These are phyloP conservation scores for Urochloa ruziziensis DNA, from an alignment of 176 grass and related monocot species.

Conservation along the genomic window DNA sequence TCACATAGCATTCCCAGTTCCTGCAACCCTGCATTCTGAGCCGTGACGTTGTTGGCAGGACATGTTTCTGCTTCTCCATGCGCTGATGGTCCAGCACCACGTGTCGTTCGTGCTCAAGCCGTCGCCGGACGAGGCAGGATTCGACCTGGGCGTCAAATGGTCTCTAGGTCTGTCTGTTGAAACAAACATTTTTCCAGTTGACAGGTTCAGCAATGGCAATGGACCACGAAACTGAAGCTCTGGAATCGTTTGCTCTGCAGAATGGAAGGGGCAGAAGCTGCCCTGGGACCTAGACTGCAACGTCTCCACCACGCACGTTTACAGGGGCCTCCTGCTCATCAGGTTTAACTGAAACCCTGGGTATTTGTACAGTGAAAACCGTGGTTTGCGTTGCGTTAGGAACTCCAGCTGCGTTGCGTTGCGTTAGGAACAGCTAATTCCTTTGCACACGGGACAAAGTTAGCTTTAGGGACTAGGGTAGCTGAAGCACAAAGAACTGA, in stretches of 20 bases:
- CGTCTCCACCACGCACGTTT: conserved; percentile 50
- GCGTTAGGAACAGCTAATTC: too few relatives aligned
- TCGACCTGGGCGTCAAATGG: conserved; percentile 68
- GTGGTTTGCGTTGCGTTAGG: too few relatives aligned
- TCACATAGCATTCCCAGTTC: too few relatives aligned
- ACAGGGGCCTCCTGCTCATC: conserved; percentile 52
- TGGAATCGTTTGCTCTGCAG: conserved; percentile 34
- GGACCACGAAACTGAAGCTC: background rate
- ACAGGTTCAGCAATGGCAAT: background rate
- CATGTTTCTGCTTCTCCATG: conserved; percentile 36
- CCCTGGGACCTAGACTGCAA: conserved; percentile 59
- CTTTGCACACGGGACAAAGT: background rate
- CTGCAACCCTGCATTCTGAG: background rate
- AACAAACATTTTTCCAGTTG: background rate
- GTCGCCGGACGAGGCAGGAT: conserved; percentile 32
- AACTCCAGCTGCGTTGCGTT: too few relatives aligned
- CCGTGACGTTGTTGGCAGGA: conserved; percentile 29
- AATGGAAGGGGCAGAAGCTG: conserved; percentile 44
- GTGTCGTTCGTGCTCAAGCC: conserved; percentile 67
- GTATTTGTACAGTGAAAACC: background rate
- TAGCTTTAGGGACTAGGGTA: background rate
- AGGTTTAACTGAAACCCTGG: conserved; percentile 29
- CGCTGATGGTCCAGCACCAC: conserved; percentile 47
- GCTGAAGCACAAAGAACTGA: background rate
- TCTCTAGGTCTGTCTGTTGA: conserved; percentile 32